These are phyloP conservation scores for Aureobasidium namibiae DNA, from an alignment of 2,329 filamentous ascomycete species.

Conservation along the genomic window DNA sequence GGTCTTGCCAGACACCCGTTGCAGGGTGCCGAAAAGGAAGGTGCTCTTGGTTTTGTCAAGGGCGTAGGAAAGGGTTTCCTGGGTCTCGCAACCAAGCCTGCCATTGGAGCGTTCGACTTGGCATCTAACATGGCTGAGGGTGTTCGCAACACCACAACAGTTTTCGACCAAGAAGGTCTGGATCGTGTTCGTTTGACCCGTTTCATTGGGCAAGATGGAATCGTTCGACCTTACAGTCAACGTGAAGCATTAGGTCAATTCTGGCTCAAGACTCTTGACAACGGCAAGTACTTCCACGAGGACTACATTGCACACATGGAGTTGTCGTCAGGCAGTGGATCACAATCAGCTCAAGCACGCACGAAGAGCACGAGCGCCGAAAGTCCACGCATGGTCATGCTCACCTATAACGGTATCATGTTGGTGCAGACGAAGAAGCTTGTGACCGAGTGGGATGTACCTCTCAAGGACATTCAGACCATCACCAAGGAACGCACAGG, in stretches of 20 bases:
- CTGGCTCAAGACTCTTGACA: constrained; percentile 97
- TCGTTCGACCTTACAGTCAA: constrained; percentile 88
- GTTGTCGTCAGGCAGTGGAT: constrained; percentile 53
- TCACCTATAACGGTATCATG: constrained; percentile 63
- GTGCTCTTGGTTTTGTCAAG: constrained; percentile 90
- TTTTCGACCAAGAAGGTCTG: constrained; percentile 90
- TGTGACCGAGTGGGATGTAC: constrained; percentile 90
- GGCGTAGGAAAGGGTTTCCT: constrained; percentile 92
- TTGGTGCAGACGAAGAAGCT: constrained; percentile 80
- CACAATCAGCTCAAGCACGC: constrained; percentile 15
- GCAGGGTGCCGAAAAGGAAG: constrained; percentile 93
- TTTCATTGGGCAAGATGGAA: constrained; percentile 85
- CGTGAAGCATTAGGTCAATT: constrained; percentile 94
- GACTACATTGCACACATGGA: constrained; percentile 95
- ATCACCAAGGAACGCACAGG: constrained; percentile 96
- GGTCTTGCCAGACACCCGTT: constrained; percentile 88
- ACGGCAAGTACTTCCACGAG: constrained; percentile 96
- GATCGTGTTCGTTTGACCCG: constrained; percentile 90
- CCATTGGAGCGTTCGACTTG: constrained; percentile 92
- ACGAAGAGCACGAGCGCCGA: constrained; percentile 19
- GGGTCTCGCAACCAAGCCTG: constrained; percentile 91
- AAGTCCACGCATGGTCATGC: constrained; percentile 58
- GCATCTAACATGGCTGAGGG: constrained; percentile 96
- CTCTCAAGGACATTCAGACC: constrained; percentile 90
- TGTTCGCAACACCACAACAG: constrained; percentile 96